phyloP scores from a whole-genome alignment of 169 alveolate species.

The Prorocentrum cordatum region DNA sequence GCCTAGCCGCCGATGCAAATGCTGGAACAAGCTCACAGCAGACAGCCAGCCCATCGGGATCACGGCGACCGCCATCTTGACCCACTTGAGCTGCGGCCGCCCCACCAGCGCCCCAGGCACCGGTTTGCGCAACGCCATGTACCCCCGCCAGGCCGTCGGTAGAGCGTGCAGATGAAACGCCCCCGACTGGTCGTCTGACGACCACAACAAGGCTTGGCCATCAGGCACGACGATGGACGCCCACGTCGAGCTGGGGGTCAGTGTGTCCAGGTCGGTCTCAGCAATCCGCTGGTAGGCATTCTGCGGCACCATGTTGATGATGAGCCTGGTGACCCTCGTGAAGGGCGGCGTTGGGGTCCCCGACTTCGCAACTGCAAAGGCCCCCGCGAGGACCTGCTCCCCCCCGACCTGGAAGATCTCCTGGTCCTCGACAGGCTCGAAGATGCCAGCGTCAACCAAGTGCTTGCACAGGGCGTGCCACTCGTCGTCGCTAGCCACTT shows the following conservation, averaged over 20 bases:
- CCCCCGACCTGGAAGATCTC: too few species aligned
- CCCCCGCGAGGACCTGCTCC: too few species aligned
- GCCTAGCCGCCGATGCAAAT: background rate
- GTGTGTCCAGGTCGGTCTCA: background rate
- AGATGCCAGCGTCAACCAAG: too few species aligned
- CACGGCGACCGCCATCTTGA: background rate
- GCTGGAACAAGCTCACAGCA: slow-evolving; percentile 30
- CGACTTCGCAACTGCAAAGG: too few species aligned
- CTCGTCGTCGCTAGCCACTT: too few species aligned
- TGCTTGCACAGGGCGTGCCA: too few species aligned
- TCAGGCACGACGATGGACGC: background rate
- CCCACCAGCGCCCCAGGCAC: background rate
- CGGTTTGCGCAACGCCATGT: background rate
- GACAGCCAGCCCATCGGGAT: slow-evolving; percentile 15
- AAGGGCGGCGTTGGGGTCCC: too few species aligned
- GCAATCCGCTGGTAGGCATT: background rate
- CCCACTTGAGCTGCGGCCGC: background rate
- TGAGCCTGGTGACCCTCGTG: too few species aligned
- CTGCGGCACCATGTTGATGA: background rate
- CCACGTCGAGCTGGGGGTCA: background rate
- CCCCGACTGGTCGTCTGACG: background rate
- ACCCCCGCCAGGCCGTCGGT: background rate
- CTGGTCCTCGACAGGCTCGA: too few species aligned
- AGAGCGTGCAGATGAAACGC: slow-evolving; percentile 3
- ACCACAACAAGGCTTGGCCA: background rate